Conservation (phyloP, 495 filamentous ascomycete species). For the Penicillium macrosclerotiorum region DNA sequence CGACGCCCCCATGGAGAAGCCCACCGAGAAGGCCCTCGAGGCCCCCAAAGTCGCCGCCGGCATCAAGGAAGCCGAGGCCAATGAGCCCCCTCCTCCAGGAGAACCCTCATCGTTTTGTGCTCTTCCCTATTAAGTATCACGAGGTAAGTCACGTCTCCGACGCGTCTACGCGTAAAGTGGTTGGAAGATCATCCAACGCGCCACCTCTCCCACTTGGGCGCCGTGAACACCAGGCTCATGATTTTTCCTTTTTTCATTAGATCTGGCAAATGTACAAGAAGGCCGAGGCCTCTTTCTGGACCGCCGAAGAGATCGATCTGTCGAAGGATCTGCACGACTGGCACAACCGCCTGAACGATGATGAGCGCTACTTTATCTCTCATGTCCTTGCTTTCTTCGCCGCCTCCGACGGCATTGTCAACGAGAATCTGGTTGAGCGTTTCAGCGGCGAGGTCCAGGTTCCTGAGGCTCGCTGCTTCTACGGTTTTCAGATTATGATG, state of each 20-base stretch:
- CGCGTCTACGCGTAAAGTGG: constrained; percentile 72
- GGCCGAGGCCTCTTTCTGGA: constrained; percentile 99
- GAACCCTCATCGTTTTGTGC: constrained; percentile 93
- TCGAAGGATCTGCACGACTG: constrained; percentile 99
- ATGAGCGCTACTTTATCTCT: constrained; percentile 97
- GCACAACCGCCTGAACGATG: constrained; percentile 95
- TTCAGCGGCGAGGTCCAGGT: constrained; percentile 97
- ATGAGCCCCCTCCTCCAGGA: constrained; percentile 92
- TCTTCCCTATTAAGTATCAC: constrained; percentile 99
- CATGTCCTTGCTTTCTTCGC: constrained; percentile 99
- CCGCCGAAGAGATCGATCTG: constrained; percentile 97
- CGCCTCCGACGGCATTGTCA: constrained; percentile 99
- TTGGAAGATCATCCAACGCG: constrained; percentile 7
- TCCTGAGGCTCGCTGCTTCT: constrained; percentile 98
- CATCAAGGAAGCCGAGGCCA: constrained; percentile 68
- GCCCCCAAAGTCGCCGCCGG: constrained; percentile 51
- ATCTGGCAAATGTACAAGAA: constrained; percentile 99
- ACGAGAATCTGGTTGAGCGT: constrained; percentile 97
- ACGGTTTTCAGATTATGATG: constrained; percentile 99
- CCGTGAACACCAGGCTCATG: constrained; percentile 22
- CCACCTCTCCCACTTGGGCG: neutral
- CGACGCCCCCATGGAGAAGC: constrained; percentile 51
- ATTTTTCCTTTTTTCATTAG: constrained; percentile 39
- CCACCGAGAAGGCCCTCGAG: constrained; percentile 47
- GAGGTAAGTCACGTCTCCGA: constrained; percentile 71